phyloP scores from a whole-genome alignment of 2,329 filamentous ascomycete genomes.

The Verticillium longisporum region DNA sequence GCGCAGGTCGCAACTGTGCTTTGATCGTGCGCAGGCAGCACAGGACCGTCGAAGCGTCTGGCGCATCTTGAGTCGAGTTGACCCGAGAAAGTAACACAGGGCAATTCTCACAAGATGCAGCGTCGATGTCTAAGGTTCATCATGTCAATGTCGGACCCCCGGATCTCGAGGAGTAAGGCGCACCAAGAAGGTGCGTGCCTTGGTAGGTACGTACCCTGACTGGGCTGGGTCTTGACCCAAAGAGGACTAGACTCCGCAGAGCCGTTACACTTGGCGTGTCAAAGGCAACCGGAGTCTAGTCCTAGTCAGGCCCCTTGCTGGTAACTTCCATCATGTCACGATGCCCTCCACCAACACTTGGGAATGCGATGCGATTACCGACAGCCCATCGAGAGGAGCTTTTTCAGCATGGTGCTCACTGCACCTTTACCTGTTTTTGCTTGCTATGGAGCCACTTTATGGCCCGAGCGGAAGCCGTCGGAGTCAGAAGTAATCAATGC shows the following conservation, averaged over 20 bases:
- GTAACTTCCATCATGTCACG: neutral
- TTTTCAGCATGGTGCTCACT: neutral
- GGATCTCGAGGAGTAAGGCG: neutral
- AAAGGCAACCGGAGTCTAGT: slow-evolving; percentile 24
- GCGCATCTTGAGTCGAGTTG: slow-evolving; percentile 31
- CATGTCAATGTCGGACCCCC: neutral
- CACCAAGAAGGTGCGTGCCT: neutral
- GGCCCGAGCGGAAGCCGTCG: neutral
- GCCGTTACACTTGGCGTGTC: slow-evolving; percentile 1
- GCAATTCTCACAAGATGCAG: neutral
- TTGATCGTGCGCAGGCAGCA: slow-evolving; percentile 46
- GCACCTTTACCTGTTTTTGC: neutral
- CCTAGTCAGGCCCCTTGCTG: slow-evolving; percentile 10
- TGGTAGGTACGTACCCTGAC: no score
- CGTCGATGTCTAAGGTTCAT: neutral
- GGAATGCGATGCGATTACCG: neutral
- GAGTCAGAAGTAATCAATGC: neutral
- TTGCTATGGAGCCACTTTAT: neutral
- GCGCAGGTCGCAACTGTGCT: slow-evolving; percentile 47
- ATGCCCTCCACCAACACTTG: neutral
- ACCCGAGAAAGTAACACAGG: neutral
- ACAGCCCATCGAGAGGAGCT: neutral
- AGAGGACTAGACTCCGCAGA: slow-evolving; percentile 23
- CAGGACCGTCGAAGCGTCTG: slow-evolving; percentile 51
- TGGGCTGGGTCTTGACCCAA: slow-evolving; percentile 6